phyloP scores from a whole-genome alignment of 495 filamentous ascomycete species.

The Hypoxylon cercidicola region DNA sequence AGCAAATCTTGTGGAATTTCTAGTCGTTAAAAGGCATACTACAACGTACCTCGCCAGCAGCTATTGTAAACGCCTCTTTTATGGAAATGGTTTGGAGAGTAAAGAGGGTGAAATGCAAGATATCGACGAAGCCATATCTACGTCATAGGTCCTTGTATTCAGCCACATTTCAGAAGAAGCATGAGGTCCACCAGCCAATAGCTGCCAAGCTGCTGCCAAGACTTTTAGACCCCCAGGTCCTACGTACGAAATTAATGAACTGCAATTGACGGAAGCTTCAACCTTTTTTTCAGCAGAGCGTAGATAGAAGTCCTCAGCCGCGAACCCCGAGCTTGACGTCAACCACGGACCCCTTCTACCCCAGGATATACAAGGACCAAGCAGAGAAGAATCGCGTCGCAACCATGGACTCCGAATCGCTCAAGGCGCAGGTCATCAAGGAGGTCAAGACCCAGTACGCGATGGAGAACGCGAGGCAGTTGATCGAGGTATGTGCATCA shows the following conservation, averaged over 20 bases:
- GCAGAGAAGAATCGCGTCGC: not conserved
- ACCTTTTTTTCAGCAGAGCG: constrained; percentile 29
- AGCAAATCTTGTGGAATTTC: too few species aligned
- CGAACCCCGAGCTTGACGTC: not conserved
- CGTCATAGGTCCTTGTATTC: too few species aligned
- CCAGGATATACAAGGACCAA: not conserved
- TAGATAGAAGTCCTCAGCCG: not conserved
- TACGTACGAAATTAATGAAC: constrained; percentile 12
- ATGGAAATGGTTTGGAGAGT: too few species aligned
- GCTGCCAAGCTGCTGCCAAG: constrained; percentile 3
- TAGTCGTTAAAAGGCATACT: too few species aligned
- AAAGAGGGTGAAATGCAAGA: too few species aligned
- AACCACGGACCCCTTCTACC: not conserved
- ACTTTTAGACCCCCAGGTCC: constrained; percentile 3
- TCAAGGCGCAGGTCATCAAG: constrained; percentile 75
- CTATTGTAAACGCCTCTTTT: too few species aligned
- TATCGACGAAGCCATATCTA: too few species aligned
- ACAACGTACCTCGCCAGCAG: too few species aligned
- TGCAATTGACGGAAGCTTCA: constrained; percentile 36
- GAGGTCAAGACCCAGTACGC: constrained; percentile 80
- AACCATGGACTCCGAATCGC: constrained; percentile 56
- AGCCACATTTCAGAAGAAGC: constrained; percentile 4
- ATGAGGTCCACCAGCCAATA: constrained; percentile 20
- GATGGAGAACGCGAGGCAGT: constrained; percentile 74
- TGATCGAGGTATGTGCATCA: constrained; percentile 77